Conservation (phyloP, 2,329 filamentous ascomycete species). For the Cladosporium halotolerans region DNA sequence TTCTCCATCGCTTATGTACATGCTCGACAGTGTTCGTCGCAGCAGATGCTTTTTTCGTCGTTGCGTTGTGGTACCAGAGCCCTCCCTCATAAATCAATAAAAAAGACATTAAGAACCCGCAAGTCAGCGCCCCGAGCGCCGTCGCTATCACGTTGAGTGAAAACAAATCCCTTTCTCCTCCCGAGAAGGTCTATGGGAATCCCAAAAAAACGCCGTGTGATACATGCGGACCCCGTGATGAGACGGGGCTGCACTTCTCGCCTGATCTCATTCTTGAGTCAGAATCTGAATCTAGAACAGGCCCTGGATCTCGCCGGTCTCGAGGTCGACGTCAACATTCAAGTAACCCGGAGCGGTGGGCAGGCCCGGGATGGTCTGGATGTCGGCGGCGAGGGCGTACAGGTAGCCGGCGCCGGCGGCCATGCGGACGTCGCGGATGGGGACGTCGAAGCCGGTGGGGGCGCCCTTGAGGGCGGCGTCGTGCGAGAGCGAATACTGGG, state of each 20-base stretch:
- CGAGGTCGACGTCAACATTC: slow-evolving; percentile 68
- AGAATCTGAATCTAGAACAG: slow-evolving; percentile 61
- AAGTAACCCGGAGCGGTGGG: slow-evolving; percentile 93
- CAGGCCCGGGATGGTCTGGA: slow-evolving; percentile 94
- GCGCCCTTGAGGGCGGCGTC: slow-evolving; percentile 92
- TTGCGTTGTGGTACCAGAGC: too few species aligned
- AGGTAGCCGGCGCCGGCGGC: slow-evolving; percentile 91
- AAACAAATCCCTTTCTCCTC: neutral
- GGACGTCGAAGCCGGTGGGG: slow-evolving; percentile 87
- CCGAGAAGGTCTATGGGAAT: neutral
- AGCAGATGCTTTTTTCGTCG: too few species aligned
- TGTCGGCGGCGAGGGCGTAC: slow-evolving; percentile 93
- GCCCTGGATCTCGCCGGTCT: slow-evolving; percentile 54
- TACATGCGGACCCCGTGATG: slow-evolving; percentile 7
- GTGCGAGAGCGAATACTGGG: slow-evolving; percentile 92
- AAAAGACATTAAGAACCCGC: too few species aligned
- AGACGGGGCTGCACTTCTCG: neutral
- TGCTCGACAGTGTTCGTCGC: too few species aligned
- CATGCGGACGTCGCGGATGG: slow-evolving; percentile 88
- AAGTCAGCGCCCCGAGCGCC: neutral
- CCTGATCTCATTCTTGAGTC: neutral
- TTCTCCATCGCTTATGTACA: too few species aligned
- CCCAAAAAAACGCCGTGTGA: slow-evolving; percentile 2
- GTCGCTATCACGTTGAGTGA: slow-evolving; percentile 9
- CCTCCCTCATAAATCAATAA: too few species aligned